Conservation (phyloP, 495 filamentous ascomycete genomes). For the Pyronema omphalodes region DNA sequence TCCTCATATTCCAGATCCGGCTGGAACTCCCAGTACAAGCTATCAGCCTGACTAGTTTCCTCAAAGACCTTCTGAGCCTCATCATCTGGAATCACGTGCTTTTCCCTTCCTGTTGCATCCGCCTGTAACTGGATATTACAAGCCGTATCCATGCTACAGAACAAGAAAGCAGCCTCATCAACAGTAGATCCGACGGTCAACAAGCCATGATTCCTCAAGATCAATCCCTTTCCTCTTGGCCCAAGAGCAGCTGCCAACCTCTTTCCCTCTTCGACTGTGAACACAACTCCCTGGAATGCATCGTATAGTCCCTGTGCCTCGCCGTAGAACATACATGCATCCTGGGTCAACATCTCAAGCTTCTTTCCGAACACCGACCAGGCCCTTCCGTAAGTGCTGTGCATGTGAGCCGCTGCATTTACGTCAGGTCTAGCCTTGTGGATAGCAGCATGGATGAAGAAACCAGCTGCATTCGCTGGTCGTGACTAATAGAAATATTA, state of each 20-base stretch:
- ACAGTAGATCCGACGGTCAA: constrained; percentile 36
- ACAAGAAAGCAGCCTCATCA: constrained; percentile 38
- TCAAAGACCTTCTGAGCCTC: constrained; percentile 24
- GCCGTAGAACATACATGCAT: constrained; percentile 32
- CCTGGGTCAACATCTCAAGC: constrained; percentile 40
- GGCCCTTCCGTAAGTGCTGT: constrained; percentile 35
- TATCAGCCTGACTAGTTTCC: constrained; percentile 1
- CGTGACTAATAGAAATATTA: no score
- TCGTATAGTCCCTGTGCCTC: constrained; percentile 34
- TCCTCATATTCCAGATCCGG: constrained; percentile 30
- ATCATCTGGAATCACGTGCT: constrained; percentile 30
- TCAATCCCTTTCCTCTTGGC: constrained; percentile 20
- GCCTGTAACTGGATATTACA: constrained; percentile 35
- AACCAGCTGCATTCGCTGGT: constrained; percentile 47
- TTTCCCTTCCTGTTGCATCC: constrained; percentile 30
- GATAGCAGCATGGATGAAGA: constrained; percentile 44
- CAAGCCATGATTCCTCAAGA: constrained; percentile 39
- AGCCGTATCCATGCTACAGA: constrained; percentile 32
- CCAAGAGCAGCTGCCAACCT: constrained; percentile 35
- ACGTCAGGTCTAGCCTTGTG: constrained; percentile 37
- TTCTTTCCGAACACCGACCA: constrained; percentile 35
- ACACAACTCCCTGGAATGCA: constrained; percentile 38
- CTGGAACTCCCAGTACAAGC: constrained; percentile 32
- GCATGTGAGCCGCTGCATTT: constrained; percentile 37
- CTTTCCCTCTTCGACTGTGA: constrained; percentile 32